Evolutionary conservation across 768 basidiomycete genomes (phyloP), one percentile per base, ranked within the genome.

Genomic region (Candolleomyces efflorescens): DNA sequence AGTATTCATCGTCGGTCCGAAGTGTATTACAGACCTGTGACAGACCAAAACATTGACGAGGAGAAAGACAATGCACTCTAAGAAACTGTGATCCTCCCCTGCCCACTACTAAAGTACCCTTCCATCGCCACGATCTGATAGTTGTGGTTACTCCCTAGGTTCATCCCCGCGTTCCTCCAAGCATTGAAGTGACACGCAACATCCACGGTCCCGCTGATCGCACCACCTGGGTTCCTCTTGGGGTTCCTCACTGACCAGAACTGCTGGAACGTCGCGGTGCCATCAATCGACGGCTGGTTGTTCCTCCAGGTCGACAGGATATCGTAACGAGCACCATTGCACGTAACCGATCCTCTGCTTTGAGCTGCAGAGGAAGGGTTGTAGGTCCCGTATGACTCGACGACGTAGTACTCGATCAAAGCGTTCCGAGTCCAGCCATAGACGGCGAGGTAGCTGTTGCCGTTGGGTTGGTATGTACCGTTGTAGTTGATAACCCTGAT

Each of bases 111-210:
- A 59, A 68, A 59, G 65, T 77, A 76, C 4, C 76, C 77, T 57
- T 79, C 78, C 7, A 75, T 76, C 22, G 78, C 77, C 55, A 80
- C 65, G 57, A 80, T 79, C 71, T 78, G 77, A 66, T 79, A 78
- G 60, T 73, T 68, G 67, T 69, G 69, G 32, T 68, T 63, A 20
- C 60, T 12, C 15, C 76, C 78, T 57, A 78, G 59, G 27, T 60
- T 62, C 71, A 80, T 64, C 17, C 78, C 78, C 10, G 70, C 59
- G 6, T 56, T 56, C 23, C 56, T 61, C 77, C 77, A 80, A 3
- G 77, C 78, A 49, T 71, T 71, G 65, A 79, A 78, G 69, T 80
- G 78, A 69, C 70, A 72, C 15, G 59, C 64, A 10, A 69, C 69
- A 51, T 65, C 72, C 20, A 78, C 69, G 4, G 68, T 71, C 15